Evolutionary conservation across 1,284 basidiomycete genomes (phyloP).

Genomic region (Bondarzewia mesenterica): DNA sequence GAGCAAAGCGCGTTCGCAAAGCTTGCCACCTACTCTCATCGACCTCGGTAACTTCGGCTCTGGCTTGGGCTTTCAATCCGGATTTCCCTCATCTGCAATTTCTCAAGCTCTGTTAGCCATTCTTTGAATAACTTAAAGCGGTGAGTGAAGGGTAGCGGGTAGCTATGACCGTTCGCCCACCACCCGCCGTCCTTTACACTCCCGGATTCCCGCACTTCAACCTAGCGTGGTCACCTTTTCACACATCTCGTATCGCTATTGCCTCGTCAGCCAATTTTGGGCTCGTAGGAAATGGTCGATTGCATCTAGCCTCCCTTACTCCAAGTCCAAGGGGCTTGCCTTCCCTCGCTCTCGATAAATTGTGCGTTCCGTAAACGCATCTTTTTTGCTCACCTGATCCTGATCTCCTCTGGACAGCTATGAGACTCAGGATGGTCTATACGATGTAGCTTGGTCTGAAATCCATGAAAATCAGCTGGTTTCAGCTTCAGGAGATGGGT

Average conservation of each 20-base stretch:
- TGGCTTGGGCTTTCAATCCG: background rate
- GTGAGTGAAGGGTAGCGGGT: too few relatives aligned
- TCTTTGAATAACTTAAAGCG: too few relatives aligned
- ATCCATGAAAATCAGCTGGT: constrained; percentile 91
- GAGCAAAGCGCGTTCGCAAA: background rate
- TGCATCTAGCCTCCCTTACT: constrained; percentile 60
- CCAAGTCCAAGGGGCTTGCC: constrained; percentile 38
- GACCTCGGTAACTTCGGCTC: background rate
- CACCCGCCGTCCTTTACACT: constrained; percentile 53
- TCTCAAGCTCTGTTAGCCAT: too few relatives aligned
- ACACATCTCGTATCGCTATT: constrained; percentile 72
- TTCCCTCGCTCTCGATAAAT: constrained; percentile 53
- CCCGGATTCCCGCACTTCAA: constrained; percentile 86
- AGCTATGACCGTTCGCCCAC: too few relatives aligned
- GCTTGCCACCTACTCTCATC: background rate
- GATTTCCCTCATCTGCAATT: too few relatives aligned
- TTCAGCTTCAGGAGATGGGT: constrained; percentile 86
- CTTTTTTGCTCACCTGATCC: constrained; percentile 12
- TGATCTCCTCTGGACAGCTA: constrained; percentile 47
- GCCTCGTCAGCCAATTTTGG: constrained; percentile 94
- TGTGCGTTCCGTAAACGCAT: constrained; percentile 29
- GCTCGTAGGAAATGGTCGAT: constrained; percentile 86
- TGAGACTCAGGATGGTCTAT: constrained; percentile 91
- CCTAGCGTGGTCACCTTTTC: constrained; percentile 90
- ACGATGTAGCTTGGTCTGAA: constrained; percentile 91